These are phyloP conservation scores for Agrocybe chaxingu DNA, from an alignment of 768 basidiomycete genomes.

Conservation along the genomic window DNA sequence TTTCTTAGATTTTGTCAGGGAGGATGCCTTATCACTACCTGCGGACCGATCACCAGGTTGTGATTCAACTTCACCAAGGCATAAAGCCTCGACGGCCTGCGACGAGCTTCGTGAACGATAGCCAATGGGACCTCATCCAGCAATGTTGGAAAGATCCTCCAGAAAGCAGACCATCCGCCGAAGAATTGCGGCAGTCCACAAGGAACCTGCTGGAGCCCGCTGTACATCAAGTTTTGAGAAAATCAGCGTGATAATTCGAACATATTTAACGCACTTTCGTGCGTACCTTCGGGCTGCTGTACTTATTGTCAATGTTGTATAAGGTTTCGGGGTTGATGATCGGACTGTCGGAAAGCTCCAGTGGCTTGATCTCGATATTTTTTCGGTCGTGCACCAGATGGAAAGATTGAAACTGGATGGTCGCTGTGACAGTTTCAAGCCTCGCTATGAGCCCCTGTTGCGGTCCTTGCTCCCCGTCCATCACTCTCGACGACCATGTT, in stretches of 20 bases:
- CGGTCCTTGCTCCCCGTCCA: no score
- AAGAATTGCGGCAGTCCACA: conserved; percentile 17
- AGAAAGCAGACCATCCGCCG: conserved; percentile 26
- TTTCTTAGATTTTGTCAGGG: conserved; percentile 32
- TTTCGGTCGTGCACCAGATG: no score
- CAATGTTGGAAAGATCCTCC: conserved; percentile 34
- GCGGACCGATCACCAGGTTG: conserved; percentile 33
- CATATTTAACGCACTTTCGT: no score
- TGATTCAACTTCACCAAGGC: conserved; percentile 38
- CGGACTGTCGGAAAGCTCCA: no score
- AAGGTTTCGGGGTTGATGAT: no score
- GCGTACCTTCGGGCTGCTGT: no score
- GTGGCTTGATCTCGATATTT: no score
- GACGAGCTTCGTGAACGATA: conserved; percentile 32
- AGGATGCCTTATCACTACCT: conserved; percentile 40
- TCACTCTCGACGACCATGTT: no score
- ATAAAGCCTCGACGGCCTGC: conserved; percentile 37
- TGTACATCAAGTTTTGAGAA: background rate
- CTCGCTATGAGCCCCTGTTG: no score
- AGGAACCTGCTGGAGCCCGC: conserved; percentile 4
- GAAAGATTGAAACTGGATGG: no score
- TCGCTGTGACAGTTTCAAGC: no score
- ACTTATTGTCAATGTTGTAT: no score
- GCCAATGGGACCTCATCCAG: conserved; percentile 40
- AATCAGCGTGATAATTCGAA: background rate